Percentiles rank a stretch among this genome's conserved stretches.
phyloP scores from a whole-genome alignment of 768 basidiomycete species.

The Leccinum incarnatum region DNA sequence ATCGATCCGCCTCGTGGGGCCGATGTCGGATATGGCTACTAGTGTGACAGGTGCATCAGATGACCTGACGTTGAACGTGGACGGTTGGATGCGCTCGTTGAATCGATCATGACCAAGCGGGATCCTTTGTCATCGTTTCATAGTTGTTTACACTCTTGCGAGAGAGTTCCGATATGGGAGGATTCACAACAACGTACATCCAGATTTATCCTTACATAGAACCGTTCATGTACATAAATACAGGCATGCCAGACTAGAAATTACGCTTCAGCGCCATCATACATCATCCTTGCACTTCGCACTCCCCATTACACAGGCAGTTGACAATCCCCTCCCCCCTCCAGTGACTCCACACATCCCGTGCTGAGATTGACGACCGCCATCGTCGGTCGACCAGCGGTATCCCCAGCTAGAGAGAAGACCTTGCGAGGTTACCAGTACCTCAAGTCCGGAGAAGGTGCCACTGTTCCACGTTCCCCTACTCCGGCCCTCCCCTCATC shows the following conservation, averaged over 20 bases:
- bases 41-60: constrained; percentile 62
- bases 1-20: constrained; percentile 63
- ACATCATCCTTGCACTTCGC: too few relatives aligned
- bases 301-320: neutral
- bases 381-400: neutral
- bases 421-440: too few relatives aligned
- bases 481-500: neutral
- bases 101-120: constrained; percentile 66
- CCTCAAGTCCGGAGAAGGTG: too few relatives aligned
- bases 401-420: neutral
- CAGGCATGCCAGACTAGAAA: too few relatives aligned
- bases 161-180: constrained; percentile 16
- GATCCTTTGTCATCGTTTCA: constrained; percentile 16
- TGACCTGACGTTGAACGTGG: constrained; percentile 57
- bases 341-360: neutral
- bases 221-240: too few relatives aligned
- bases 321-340: neutral
- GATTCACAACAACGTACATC: too few relatives aligned
- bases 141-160: constrained; percentile 26
- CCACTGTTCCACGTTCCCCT: too few relatives aligned
- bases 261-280: too few relatives aligned
- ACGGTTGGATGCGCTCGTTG: constrained; percentile 57
- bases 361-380: neutral
- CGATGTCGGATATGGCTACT: constrained; percentile 59
- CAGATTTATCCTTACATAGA: too few relatives aligned